Conservation (phyloP, 2,329 filamentous ascomycete genomes). For the Trichoderma lentiforme region DNA sequence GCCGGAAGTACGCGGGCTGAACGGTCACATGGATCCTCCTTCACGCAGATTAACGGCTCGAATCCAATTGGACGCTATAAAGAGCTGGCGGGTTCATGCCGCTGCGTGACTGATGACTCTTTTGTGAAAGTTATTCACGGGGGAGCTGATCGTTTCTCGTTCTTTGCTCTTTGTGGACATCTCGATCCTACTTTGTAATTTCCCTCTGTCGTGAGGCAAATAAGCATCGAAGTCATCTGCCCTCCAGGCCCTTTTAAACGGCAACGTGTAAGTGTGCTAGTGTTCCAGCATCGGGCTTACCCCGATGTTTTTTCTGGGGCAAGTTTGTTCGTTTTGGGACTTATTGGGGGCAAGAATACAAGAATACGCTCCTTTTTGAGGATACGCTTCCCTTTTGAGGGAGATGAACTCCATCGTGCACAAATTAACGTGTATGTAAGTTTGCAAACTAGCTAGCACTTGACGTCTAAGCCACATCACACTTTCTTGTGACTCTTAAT, state of each 20-base stretch:
- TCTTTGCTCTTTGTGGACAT: neutral
- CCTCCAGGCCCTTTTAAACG: too few relatives aligned
- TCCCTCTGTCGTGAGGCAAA: neutral
- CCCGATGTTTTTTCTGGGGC: neutral
- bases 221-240: neutral
- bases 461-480: neutral
- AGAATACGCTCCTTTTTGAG: neutral
- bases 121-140: neutral
- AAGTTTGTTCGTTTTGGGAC: neutral
- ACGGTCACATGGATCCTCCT: neutral
- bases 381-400: neutral
- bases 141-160: neutral
- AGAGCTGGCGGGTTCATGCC: neutral
- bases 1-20: neutral
- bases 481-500: neutral
- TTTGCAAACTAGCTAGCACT: neutral
- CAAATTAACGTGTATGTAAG: neutral
- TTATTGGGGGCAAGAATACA: neutral
- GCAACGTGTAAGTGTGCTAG: neutral
- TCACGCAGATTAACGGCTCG: neutral
- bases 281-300: neutral
- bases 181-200: neutral
- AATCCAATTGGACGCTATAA: neutral
- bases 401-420: neutral
- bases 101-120: neutral